Evolutionary conservation across 352 stramenopile genomes (phyloP).

Genomic region (Phytopythium vexans): DNA sequence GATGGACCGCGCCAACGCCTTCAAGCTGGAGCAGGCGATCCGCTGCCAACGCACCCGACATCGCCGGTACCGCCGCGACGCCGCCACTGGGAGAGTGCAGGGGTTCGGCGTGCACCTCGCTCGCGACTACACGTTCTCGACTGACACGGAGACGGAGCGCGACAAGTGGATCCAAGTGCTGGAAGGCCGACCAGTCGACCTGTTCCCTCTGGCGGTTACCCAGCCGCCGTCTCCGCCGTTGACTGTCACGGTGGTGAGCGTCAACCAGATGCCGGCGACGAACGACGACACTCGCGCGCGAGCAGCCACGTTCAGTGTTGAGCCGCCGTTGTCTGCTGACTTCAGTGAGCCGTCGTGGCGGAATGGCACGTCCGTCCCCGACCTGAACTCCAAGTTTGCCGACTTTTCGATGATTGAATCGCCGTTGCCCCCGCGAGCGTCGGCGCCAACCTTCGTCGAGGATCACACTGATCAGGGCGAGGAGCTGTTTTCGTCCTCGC

Average conservation of each 20-base stretch:
- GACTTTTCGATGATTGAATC: not conserved
- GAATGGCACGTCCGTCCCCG: not conserved
- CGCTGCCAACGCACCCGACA: constrained; percentile 29
- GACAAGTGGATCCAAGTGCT: constrained; percentile 41
- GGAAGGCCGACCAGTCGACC: constrained; percentile 10
- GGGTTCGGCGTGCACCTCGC: constrained; percentile 18
- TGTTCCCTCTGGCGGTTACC: not conserved
- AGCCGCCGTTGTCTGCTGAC: not conserved
- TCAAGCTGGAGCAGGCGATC: constrained; percentile 32
- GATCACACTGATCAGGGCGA: constrained; percentile 7
- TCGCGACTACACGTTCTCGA: constrained; percentile 33
- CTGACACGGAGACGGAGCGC: constrained; percentile 23
- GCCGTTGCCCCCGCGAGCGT: not conserved
- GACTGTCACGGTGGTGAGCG: constrained; percentile 1
- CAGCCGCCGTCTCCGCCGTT: not conserved
- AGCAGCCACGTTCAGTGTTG: not conserved
- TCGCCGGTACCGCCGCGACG: constrained; percentile 30
- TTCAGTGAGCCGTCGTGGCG: not conserved
- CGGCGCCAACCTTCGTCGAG: constrained; percentile 25
- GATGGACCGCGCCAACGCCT: constrained; percentile 39
- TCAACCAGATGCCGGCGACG: not conserved
- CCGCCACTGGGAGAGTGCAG: constrained; percentile 23
- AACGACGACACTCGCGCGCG: not conserved
- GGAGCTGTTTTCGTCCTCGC: constrained; percentile 17
- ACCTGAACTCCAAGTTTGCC: constrained; percentile 1